These are phyloP conservation scores for Melaleuca alternifolia DNA, from an alignment of 345 rosid genomes.

Conservation along the genomic window DNA sequence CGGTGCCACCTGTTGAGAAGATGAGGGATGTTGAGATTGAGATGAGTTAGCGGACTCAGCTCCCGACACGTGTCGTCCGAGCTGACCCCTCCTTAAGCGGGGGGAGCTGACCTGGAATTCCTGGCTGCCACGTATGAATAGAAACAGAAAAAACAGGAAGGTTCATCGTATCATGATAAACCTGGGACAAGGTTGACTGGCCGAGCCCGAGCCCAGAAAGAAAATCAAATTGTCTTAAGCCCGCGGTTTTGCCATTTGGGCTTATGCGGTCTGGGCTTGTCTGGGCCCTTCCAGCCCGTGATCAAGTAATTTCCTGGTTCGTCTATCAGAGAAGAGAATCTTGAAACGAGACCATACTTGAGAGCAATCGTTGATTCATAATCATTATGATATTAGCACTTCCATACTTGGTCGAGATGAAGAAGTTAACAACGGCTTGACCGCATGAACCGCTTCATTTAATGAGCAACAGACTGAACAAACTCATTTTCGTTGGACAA, in stretches of 20 bases:
- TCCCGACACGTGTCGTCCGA: neutral
- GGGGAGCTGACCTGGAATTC: neutral
- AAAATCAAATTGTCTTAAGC: neutral
- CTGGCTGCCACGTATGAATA: neutral
- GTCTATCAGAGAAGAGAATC: neutral
- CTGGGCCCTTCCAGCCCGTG: neutral
- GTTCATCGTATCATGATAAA: neutral
- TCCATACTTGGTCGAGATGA: neutral
- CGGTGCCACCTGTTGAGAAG: slow-evolving; percentile 15
- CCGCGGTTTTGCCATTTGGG: neutral
- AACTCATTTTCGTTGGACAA: neutral
- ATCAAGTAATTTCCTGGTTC: neutral
- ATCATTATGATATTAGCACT: neutral
- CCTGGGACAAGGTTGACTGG: neutral
- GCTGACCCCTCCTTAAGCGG: neutral
- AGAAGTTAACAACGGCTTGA: neutral
- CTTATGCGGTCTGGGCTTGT: neutral
- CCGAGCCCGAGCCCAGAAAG: neutral
- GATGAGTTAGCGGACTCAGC: neutral
- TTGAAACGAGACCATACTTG: neutral
- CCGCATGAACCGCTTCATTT: neutral
- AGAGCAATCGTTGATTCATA: no score
- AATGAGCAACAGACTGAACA: neutral
- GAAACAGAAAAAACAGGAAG: neutral
- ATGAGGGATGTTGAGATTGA: neutral